A percentile compares a stretch with the other conserved stretches of the same genome.
Evolutionary conservation across 768 basidiomycete species (phyloP).

Genomic region (Infundibulicybe gibba): DNA sequence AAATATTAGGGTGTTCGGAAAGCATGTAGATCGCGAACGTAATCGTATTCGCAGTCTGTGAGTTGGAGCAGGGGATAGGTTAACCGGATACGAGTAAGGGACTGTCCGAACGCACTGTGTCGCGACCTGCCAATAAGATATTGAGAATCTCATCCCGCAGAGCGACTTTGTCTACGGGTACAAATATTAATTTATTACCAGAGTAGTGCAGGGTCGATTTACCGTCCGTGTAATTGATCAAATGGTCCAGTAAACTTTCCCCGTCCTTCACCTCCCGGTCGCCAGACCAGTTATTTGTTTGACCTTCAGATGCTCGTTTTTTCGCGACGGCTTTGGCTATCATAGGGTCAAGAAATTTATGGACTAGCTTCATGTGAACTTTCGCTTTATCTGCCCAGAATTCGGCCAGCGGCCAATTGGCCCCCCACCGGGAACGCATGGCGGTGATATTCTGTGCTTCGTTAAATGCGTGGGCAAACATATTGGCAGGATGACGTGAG

Average conservation of each 20-base stretch:
- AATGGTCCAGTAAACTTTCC: conserved; percentile 45
- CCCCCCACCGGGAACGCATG: conserved; percentile 34
- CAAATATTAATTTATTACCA: too few relatives aligned
- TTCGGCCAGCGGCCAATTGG: conserved; percentile 49
- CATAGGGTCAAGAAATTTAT: conserved; percentile 51
- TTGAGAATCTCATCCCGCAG: not conserved
- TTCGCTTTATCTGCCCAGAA: conserved; percentile 45
- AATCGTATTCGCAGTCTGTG: conserved; percentile 33
- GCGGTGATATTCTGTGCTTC: conserved; percentile 40
- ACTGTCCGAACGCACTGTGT: not conserved
- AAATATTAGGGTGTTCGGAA: conserved; percentile 46
- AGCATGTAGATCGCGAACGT: conserved; percentile 42
- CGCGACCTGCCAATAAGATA: not conserved
- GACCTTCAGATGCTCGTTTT: conserved; percentile 18
- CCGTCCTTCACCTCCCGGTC: conserved; percentile 14
- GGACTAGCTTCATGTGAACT: conserved; percentile 42
- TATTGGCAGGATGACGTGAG: conserved; percentile 26
- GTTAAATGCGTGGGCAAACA: conserved; percentile 47
- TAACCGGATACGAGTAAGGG: not conserved
- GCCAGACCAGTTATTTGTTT: not conserved
- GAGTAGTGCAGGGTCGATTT: conserved; percentile 2
- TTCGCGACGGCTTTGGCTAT: conserved; percentile 41
- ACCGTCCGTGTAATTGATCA: conserved; percentile 55
- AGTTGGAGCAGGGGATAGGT: not conserved
- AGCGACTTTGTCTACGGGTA: too few relatives aligned